Percentiles rank a stretch among this genome's conserved stretches.
These are phyloP conservation scores for Alternaria conjuncta DNA, from an alignment of 2,329 filamentous ascomycete genomes.

Conservation along the genomic window DNA sequence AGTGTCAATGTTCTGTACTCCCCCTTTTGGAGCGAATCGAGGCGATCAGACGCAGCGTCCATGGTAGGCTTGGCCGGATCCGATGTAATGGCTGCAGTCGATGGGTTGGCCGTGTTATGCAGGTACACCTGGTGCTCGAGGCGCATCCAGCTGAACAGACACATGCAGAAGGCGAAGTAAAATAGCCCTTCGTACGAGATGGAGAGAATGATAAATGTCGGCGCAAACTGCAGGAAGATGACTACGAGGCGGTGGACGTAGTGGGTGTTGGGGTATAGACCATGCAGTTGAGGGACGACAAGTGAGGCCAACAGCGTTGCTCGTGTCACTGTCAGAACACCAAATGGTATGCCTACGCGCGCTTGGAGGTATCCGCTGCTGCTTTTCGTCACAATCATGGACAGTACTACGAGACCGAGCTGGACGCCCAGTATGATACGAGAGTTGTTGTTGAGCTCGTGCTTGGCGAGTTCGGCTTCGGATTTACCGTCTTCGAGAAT, in stretches of 20 bases:
- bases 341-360: slow-evolving; percentile 81
- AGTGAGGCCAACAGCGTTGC: slow-evolving; percentile 76
- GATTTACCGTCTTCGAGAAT: slow-evolving; percentile 56
- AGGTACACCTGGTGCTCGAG: slow-evolving; percentile 80
- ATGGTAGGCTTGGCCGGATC: slow-evolving; percentile 50
- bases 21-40: slow-evolving; percentile 39
- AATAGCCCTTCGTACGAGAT: slow-evolving; percentile 98
- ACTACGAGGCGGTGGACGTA: slow-evolving; percentile 89
- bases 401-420: slow-evolving; percentile 78
- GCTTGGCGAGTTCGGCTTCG: slow-evolving; percentile 34
- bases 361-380: slow-evolving; percentile 86
- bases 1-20: slow-evolving; percentile 73
- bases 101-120: slow-evolving; percentile 31
- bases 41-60: slow-evolving; percentile 41
- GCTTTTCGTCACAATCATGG: slow-evolving; percentile 85
- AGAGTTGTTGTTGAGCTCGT: slow-evolving; percentile 56
- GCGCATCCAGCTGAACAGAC: slow-evolving; percentile 86
- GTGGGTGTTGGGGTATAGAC: slow-evolving; percentile 78
- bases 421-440: slow-evolving; percentile 70
- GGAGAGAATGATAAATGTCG: slow-evolving; percentile 92
- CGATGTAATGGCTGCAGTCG: slow-evolving; percentile 14
- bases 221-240: slow-evolving; percentile 90
- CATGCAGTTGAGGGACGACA: slow-evolving; percentile 79
- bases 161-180: slow-evolving; percentile 86
- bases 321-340: slow-evolving; percentile 90